phyloP scores from a whole-genome alignment of 495 filamentous ascomycete genomes.

The Polyplosphaeria fusca region DNA sequence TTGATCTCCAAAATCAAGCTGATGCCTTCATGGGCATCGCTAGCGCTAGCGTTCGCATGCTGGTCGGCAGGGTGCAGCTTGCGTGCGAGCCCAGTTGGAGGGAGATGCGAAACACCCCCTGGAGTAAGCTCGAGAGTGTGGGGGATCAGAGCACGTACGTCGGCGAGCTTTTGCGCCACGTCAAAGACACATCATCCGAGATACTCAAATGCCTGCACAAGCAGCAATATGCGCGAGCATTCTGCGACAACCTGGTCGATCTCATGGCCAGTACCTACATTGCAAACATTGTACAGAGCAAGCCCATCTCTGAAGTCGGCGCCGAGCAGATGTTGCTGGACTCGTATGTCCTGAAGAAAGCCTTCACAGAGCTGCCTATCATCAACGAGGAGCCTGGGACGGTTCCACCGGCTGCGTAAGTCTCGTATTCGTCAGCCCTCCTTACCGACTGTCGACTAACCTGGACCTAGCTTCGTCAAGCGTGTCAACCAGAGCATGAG shows the following conservation, averaged over 20 bases:
- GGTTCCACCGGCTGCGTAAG: slow-evolving; percentile 36
- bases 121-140: slow-evolving; percentile 91
- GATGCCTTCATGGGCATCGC: slow-evolving; percentile 96
- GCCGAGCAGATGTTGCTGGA: slow-evolving; percentile 99
- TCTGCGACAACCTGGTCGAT: slow-evolving; percentile 92
- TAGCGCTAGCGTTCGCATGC: slow-evolving; percentile 75
- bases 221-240: slow-evolving; percentile 88
- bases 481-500: slow-evolving; percentile 80
- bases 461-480: slow-evolving; percentile 61
- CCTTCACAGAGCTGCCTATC: slow-evolving; percentile 65
- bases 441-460: slow-evolving; percentile 41
- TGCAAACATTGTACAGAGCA: slow-evolving; percentile 79
- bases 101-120: slow-evolving; percentile 96
- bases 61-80: slow-evolving; percentile 79
- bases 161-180: slow-evolving; percentile 66
- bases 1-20: slow-evolving; percentile 87
- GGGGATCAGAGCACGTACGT: slow-evolving; percentile 94
- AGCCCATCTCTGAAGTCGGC: slow-evolving; percentile 84
- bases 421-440: not conserved
- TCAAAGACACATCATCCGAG: slow-evolving; percentile 67
- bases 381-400: slow-evolving; percentile 49
- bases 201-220: slow-evolving; percentile 79
- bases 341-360: slow-evolving; percentile 84
- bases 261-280: slow-evolving; percentile 75
- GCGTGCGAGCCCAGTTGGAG: slow-evolving; percentile 85